These are phyloP conservation scores for Mycogone perniciosa DNA, from an alignment of 2,329 filamentous ascomycete genomes.

Conservation along the genomic window DNA sequence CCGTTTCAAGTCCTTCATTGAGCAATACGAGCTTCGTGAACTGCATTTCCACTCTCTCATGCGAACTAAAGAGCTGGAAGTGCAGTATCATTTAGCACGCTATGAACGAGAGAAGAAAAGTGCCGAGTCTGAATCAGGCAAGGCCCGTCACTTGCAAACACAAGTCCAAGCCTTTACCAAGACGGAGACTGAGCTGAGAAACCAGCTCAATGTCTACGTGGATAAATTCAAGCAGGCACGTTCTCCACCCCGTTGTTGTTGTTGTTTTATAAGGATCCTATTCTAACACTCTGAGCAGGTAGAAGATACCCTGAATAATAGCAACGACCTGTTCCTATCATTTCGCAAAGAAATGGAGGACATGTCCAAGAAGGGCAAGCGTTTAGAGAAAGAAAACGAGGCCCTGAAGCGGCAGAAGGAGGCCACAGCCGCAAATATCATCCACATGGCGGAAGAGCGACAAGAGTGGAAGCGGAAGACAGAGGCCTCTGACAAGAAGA, in stretches of 20 bases:
- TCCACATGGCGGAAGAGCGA: slow-evolving; percentile 94
- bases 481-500: slow-evolving; percentile 57
- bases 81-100: slow-evolving; percentile 83
- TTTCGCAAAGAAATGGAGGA: slow-evolving; percentile 99
- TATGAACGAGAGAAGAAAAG: slow-evolving; percentile 86
- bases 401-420: slow-evolving; percentile 88
- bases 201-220: slow-evolving; percentile 95
- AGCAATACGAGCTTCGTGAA: slow-evolving; percentile 94
- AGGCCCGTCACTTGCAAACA: slow-evolving; percentile 76
- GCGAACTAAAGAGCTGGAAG: slow-evolving; percentile 90
- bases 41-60: slow-evolving; percentile 88
- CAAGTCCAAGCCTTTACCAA: slow-evolving; percentile 95
- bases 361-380: slow-evolving; percentile 98
- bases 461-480: slow-evolving; percentile 71
- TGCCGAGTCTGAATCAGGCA: slow-evolving; percentile 72
- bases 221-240: slow-evolving; percentile 99
- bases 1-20: slow-evolving; percentile 89
- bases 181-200: slow-evolving; percentile 87
- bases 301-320: slow-evolving; percentile 97
- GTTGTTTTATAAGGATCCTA: slow-evolving; percentile 10
- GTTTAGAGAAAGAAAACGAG: slow-evolving; percentile 93
- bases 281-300: slow-evolving; percentile 52
- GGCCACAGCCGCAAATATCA: slow-evolving; percentile 86
- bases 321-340: slow-evolving; percentile 92
- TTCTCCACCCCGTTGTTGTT: slow-evolving; percentile 9